A percentile compares a stretch with the other conserved stretches of the same genome.
These are phyloP conservation scores for Fonsecaea pugnacius DNA, from an alignment of 2,329 filamentous ascomycete genomes.

Conservation along the genomic window DNA sequence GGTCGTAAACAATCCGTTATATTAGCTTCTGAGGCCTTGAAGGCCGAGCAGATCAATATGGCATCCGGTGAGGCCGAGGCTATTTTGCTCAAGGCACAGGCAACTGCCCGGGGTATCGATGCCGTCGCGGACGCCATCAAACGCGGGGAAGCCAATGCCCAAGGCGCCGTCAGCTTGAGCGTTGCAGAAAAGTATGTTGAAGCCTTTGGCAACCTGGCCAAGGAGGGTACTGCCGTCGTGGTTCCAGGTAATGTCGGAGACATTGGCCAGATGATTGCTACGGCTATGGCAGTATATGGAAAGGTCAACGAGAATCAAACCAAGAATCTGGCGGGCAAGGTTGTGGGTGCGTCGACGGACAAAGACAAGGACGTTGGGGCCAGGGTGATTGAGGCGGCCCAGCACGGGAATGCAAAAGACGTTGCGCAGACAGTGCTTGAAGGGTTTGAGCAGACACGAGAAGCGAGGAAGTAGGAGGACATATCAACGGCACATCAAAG, in stretches of 20 bases:
- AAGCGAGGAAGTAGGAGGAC: slow-evolving; percentile 40
- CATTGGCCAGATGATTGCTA: slow-evolving; percentile 95
- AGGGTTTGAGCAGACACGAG: slow-evolving; percentile 52
- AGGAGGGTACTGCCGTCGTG: slow-evolving; percentile 92
- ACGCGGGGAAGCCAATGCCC: slow-evolving; percentile 73
- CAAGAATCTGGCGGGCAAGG: slow-evolving; percentile 55
- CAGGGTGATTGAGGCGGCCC: slow-evolving; percentile 40
- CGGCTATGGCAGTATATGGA: slow-evolving; percentile 91
- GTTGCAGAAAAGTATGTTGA: slow-evolving; percentile 99
- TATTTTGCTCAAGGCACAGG: slow-evolving; percentile 80
- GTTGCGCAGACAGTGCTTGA: slow-evolving; percentile 56
- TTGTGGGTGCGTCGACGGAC: slow-evolving; percentile 43
- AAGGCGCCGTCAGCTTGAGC: slow-evolving; percentile 80
- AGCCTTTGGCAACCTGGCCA: slow-evolving; percentile 87
- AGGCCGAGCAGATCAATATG: slow-evolving; percentile 88
- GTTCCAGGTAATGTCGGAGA: slow-evolving; percentile 97
- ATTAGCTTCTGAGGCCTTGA: slow-evolving; percentile 87
- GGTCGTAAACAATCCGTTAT: slow-evolving; percentile 97
- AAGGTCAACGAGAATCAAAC: slow-evolving; percentile 84
- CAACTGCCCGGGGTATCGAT: slow-evolving; percentile 86
- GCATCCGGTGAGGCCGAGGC: slow-evolving; percentile 93
- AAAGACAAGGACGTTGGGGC: slow-evolving; percentile 32
- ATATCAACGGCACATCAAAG: neutral
- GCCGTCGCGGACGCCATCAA: slow-evolving; percentile 77
- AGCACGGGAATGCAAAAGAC: slow-evolving; percentile 45